Evolutionary conservation across 257 asterid genomes (phyloP), one percentile per base, ranked within the genome.

Genomic region (Gardenia jasminoides): DNA sequence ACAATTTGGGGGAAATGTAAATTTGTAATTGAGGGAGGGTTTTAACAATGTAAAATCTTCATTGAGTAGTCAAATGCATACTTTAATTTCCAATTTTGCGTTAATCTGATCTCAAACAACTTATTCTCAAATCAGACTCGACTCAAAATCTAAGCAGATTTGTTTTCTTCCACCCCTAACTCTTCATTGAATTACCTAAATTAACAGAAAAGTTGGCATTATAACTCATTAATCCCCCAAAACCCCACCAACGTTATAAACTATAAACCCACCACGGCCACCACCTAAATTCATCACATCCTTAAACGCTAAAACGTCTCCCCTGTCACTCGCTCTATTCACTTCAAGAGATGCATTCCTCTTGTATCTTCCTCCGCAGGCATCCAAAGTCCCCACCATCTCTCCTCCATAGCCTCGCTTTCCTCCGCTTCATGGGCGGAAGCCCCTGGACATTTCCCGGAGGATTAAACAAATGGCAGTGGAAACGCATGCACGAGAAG

Each of bases 401-500:
- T 67, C 79, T 80, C 16, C 66, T 54, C 76, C 65, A 76, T 74
- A 61, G 90, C 30, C 85, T 87, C 82, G 76, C 54, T 30, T 87
- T 84, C 75, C 84, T 86, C 84, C 97, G 97, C 50, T 85, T 79
- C 13, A 93, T 95, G 99, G 97, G 98, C 76, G 98, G 99, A 17
- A 97, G 97, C 44, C 94, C 96, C 12, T 91, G 99, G 16, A 95
- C 98, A 6, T 95, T 93, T 62, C 98, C 97, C 7, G 97, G 99
- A 50, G 99, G 99, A 44, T 91, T 95, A 33, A 95, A 89, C 93
- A 92, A 93, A 82, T 93, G 98, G 99, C 99, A 95, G 81, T 95
- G 99, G 98, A 95, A 93, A 70, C 97, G 99, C 70, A 86, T 93
- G 87, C 99, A 93, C 89, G 97, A 95, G 90, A 95, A 93, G 70